These are phyloP conservation scores for Darksidea phi DNA, from an alignment of 495 filamentous ascomycete species.

Conservation along the genomic window DNA sequence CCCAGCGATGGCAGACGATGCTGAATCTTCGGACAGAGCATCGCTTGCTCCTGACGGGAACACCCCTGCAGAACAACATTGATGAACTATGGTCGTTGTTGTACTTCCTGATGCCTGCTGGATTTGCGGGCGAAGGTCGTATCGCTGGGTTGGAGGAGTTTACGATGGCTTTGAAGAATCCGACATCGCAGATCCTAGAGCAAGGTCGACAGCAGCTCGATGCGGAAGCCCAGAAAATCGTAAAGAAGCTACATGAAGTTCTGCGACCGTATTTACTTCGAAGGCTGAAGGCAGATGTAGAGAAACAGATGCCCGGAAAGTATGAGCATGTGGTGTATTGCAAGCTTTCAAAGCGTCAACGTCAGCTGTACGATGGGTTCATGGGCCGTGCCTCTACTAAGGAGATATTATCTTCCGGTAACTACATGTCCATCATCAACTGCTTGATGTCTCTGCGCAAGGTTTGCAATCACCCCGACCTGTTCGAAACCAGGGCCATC, in stretches of 20 bases:
- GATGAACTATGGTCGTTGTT: constrained; percentile 96
- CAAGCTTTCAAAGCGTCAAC: constrained; percentile 87
- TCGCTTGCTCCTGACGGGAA: constrained; percentile 87
- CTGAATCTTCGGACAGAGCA: constrained; percentile 87
- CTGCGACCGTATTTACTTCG: constrained; percentile 90
- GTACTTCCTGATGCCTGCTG: constrained; percentile 91
- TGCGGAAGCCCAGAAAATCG: constrained; percentile 81
- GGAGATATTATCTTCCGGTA: constrained; percentile 86
- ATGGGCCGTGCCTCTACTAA: constrained; percentile 90
- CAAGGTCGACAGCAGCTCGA: constrained; percentile 91
- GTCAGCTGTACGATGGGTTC: constrained; percentile 95
- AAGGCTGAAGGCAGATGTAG: constrained; percentile 92
- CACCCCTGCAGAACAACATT: constrained; percentile 94
- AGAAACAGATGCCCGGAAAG: constrained; percentile 98
- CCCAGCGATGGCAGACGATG: constrained; percentile 91
- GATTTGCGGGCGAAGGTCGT: constrained; percentile 72
- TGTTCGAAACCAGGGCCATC: constrained; percentile 97
- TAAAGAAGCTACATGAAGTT: constrained; percentile 88
- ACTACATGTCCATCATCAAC: constrained; percentile 96
- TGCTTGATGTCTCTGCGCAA: constrained; percentile 97
- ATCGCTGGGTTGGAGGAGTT: constrained; percentile 92
- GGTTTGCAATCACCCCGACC: constrained; percentile 97
- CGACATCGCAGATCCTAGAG: constrained; percentile 92
- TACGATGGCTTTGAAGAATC: constrained; percentile 87
- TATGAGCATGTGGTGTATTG: constrained; percentile 97